Evolutionary conservation across 208 protist species (phyloP).

Genomic region (Phytomonas francai): DNA sequence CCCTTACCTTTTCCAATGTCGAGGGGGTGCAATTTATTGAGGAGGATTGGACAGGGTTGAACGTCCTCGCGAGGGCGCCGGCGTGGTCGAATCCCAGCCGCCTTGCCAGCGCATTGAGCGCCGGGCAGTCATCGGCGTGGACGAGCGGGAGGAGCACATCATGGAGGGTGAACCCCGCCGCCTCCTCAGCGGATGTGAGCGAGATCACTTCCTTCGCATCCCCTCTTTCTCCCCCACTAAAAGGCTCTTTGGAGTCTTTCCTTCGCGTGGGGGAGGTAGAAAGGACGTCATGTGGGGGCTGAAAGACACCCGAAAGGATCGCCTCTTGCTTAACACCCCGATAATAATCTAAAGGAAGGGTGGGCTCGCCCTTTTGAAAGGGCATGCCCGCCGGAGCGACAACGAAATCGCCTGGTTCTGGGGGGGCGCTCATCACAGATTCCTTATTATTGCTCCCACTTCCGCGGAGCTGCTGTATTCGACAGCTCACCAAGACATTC

Average conservation of each 20-base stretch:
- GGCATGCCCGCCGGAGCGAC: background rate
- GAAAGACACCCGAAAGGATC: conserved; percentile 10
- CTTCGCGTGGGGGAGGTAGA: background rate
- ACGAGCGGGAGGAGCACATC: conserved; percentile 25
- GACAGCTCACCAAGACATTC: conserved; percentile 70
- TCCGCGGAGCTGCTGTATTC: conserved; percentile 25
- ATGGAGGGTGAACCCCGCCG: conserved; percentile 13
- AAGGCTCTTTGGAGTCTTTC: background rate
- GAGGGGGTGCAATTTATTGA: no score
- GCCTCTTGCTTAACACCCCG: conserved; percentile 13
- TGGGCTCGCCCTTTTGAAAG: background rate
- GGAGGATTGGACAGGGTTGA: no score
- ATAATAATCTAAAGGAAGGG: background rate
- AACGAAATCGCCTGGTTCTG: conserved; percentile 62
- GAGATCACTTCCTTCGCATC: background rate
- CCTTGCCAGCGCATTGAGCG: conserved; percentile 11
- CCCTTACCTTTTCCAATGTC: background rate
- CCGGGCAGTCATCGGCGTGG: conserved; percentile 9
- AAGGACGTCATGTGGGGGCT: conserved; percentile 14
- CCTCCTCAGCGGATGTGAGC: conserved; percentile 21
- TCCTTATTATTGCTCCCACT: conserved; percentile 16
- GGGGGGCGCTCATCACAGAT: conserved; percentile 14
- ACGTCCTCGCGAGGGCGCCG: no score
- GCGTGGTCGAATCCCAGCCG: conserved; percentile 18
- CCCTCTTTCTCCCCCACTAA: background rate